These are phyloP conservation scores for Hericium rajendrae DNA, from an alignment of 768 basidiomycete genomes.

Conservation along the genomic window DNA sequence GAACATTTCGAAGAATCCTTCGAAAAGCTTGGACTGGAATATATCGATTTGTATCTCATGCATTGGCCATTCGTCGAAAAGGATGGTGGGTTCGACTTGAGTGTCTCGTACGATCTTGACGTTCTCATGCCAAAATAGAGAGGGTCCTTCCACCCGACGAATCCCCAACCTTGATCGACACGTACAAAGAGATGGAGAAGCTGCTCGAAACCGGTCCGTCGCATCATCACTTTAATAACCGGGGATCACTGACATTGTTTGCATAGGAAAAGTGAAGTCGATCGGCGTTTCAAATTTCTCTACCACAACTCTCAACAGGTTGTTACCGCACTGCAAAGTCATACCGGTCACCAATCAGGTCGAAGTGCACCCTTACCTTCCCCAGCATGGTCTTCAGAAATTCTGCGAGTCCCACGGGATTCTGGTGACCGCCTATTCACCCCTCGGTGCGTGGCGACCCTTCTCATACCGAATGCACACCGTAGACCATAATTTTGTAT, in stretches of 20 bases:
- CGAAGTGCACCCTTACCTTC: conserved; percentile 62
- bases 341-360: conserved; percentile 61
- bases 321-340: conserved; percentile 38
- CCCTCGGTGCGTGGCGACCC: conserved; percentile 23
- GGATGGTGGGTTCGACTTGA: not conserved
- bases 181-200: conserved; percentile 28
- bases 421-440: conserved; percentile 59
- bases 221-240: not conserved
- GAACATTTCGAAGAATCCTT: conserved; percentile 23
- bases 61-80: conserved; percentile 25
- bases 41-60: conserved; percentile 30
- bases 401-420: conserved; percentile 50
- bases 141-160: conserved; percentile 38
- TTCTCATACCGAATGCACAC: not conserved
- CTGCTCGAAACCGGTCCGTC: conserved; percentile 20
- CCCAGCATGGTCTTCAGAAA: conserved; percentile 45
- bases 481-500: no score
- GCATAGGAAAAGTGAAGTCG: conserved; percentile 22
- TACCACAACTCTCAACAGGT: conserved; percentile 23
- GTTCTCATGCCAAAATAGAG: not conserved
- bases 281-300: conserved; percentile 36
- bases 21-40: conserved; percentile 22
- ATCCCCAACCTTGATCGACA: conserved; percentile 30
- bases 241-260: not conserved
- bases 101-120: not conserved